Evolutionary conservation across 805 yeast genomes (phyloP).

Genomic region (Hanseniaspora hatyaiensis): DNA sequence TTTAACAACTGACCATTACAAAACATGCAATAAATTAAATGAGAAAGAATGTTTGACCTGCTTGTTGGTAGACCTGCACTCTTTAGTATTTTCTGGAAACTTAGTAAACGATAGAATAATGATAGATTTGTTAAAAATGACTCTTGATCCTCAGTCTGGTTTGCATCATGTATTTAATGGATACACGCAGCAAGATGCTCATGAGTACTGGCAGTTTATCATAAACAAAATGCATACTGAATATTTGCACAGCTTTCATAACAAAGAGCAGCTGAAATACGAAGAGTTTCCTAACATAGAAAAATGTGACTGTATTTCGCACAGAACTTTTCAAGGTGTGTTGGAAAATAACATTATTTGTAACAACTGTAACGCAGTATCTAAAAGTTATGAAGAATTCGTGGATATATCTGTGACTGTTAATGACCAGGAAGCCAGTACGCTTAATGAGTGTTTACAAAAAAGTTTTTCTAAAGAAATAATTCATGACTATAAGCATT

Average conservation of each 20-base stretch:
- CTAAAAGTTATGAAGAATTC: conserved; percentile 69
- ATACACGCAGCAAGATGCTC: conserved; percentile 95
- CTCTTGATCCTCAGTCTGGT: conserved; percentile 63
- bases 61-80: conserved; percentile 66
- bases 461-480: conserved; percentile 69
- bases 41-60: conserved; percentile 59
- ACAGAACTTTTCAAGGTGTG: conserved; percentile 71
- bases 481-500: conserved; percentile 55
- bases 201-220: conserved; percentile 90
- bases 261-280: conserved; percentile 16
- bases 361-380: conserved; percentile 46
- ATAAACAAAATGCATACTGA: conserved; percentile 67
- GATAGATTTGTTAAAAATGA: conserved; percentile 64
- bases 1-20: conserved; percentile 35
- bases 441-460: conserved; percentile 53
- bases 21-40: conserved; percentile 24
- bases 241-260: conserved; percentile 18
- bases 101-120: conserved; percentile 45
- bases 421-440: conserved; percentile 17
- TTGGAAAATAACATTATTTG: conserved; percentile 72
- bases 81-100: conserved; percentile 43
- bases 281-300: conserved; percentile 15
- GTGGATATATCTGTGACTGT: conserved; percentile 65
- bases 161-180: conserved; percentile 65
- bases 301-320: conserved; percentile 67